Percentiles rank a stretch among this genome's conserved stretches.
Evolutionary conservation across 2,329 filamentous ascomycete genomes (phyloP).

Genomic region (Diaporthe batatas): DNA sequence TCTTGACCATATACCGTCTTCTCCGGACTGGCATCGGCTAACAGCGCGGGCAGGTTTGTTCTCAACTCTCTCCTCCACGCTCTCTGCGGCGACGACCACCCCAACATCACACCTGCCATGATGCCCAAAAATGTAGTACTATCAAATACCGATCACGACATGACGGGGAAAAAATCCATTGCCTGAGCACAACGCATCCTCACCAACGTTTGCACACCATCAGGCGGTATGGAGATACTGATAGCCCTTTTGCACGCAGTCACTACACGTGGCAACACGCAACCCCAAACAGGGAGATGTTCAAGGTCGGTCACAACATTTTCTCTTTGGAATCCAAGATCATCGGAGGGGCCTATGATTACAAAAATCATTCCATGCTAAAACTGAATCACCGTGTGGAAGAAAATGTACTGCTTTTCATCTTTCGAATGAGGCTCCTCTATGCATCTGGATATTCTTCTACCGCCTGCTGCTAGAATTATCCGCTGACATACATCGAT

Average conservation of each 20-base stretch:
- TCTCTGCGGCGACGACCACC: background rate
- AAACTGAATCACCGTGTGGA: constrained; percentile 79
- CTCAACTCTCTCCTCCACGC: constrained; percentile 35
- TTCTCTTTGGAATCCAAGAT: constrained; percentile 43
- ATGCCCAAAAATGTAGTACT: constrained; percentile 58
- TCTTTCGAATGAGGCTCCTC: constrained; percentile 80
- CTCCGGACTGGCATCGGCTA: constrained; percentile 41
- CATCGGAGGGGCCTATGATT: constrained; percentile 69
- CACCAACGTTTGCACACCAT: constrained; percentile 1
- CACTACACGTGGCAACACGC: constrained; percentile 1
- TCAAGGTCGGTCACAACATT: constrained; percentile 48
- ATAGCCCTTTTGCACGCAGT: constrained; percentile 24
- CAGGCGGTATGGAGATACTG: constrained; percentile 23
- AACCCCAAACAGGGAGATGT: background rate
- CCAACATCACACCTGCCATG: constrained; percentile 48
- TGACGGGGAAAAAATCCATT: constrained; percentile 47
- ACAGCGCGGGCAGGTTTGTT: constrained; percentile 42
- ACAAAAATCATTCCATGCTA: constrained; percentile 81
- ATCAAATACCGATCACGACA: constrained; percentile 58
- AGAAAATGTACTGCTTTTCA: constrained; percentile 80
- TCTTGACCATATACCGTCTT: constrained; percentile 17
- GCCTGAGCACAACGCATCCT: constrained; percentile 42
- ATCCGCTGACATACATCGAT: constrained; percentile 42
- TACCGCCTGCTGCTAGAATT: constrained; percentile 45
- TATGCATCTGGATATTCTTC: constrained; percentile 47